Conservation (phyloP, 768 basidiomycete species). For the Tephrocybe rancida region DNA sequence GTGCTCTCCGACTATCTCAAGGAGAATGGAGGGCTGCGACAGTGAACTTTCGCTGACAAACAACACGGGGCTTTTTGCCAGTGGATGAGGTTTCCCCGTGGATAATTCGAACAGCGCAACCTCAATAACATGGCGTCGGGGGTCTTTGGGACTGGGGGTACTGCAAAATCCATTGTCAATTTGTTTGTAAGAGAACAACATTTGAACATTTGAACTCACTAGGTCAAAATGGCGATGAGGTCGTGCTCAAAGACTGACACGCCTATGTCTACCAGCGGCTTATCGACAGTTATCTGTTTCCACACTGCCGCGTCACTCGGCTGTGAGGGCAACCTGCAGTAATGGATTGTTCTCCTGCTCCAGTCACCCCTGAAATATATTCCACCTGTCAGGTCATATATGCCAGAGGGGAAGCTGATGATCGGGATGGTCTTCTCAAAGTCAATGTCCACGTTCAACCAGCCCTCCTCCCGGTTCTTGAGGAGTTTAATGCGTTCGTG, state of each 20-base stretch:
- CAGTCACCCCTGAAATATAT: constrained; percentile 39
- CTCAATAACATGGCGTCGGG: neutral
- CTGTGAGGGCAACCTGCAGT: constrained; percentile 31
- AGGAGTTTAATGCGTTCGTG: constrained; percentile 29
- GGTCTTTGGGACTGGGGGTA: neutral
- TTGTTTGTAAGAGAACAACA: neutral
- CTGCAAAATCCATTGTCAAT: constrained; percentile 1
- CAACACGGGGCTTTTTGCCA: constrained; percentile 21
- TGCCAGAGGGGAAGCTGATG: constrained; percentile 30
- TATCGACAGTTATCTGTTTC: constrained; percentile 27
- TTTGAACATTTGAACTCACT: no score
- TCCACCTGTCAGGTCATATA: constrained; percentile 44
- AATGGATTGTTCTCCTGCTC: constrained; percentile 28
- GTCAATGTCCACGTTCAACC: constrained; percentile 26
- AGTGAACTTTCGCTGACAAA: constrained; percentile 23
- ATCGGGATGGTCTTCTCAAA: constrained; percentile 29
- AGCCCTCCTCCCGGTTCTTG: constrained; percentile 28
- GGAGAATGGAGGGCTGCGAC: constrained; percentile 8
- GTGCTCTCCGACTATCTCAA: constrained; percentile 22
- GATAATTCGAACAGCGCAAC: constrained; percentile 7
- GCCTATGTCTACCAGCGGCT: constrained; percentile 42
- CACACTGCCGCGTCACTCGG: constrained; percentile 27
- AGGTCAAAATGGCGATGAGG: constrained; percentile 41
- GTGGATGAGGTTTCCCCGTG: constrained; percentile 15
- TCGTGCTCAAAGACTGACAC: constrained; percentile 45